Base-by-base conservation (phyloP, 371 early-diverging fungal genomes). In the Mucor piriformis region DNA sequence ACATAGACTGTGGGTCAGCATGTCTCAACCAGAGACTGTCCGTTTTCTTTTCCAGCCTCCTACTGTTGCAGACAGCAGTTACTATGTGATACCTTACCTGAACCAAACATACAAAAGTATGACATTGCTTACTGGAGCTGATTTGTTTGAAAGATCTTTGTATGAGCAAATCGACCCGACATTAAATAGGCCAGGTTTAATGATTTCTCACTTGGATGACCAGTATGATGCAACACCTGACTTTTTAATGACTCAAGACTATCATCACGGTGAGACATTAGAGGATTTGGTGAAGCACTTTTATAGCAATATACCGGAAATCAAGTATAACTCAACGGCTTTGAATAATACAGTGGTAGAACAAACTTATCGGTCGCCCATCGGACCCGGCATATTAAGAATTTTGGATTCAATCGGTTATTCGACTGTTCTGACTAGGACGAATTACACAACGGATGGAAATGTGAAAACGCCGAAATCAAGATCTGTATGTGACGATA, bases 351-450 rank as follows among this genome's bases (percentile, higher is more conserved):
- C 57, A 37, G 6, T 49, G 6, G 50, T 58, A 3, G 53, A 64
- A 29, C 25, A 40, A 10, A 24, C n/a, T 3, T 80, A 80, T 44
- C 34, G 33, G 8, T 80, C 75, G 2, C 68, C 81, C 3, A 75
- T 80, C 34, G 81, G 81, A 2, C 81, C 81, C 8, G 81, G 77
- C 11, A 70, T 80, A 6, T 43, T 80, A 48, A 61, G 77, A 5
- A 72, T 80, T 8, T 43, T 80, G 8, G 77, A 80, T 35, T 69
- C 76, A 0, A 73, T 80, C 37, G 77, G 77, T 1, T 80, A 80
- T 34, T 74, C 75, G 0, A 77, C 78, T 2, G 69, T 72, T 3
- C 27, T 77, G 10, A 77, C 75, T 1, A 63, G 54, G 3, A 72
- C 78, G 13, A 72, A 70, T 46, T 77, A 77, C 42, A 59, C 64